Evolutionary conservation across 305 asterid genomes (phyloP).

Genomic region (Coffea humblotiana): DNA sequence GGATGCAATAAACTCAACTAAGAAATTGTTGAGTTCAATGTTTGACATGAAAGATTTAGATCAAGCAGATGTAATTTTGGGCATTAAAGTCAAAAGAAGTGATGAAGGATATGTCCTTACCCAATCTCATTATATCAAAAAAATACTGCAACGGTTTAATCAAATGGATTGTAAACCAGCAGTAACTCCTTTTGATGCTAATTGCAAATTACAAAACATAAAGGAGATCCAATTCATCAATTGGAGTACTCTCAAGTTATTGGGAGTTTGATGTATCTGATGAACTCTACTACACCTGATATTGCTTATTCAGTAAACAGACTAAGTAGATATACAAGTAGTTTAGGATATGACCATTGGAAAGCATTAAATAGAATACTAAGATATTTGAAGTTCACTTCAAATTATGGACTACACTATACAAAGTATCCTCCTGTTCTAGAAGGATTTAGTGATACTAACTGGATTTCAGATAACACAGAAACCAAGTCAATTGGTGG

Average conservation of each 20-base stretch:
- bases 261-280: not conserved
- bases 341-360: too few relatives aligned
- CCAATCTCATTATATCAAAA: conserved; percentile 3
- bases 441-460: not conserved
- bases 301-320: not conserved
- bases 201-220: not conserved
- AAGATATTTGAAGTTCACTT: not conserved
- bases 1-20: not conserved
- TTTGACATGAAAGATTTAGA: conserved; percentile 5
- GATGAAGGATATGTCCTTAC: not conserved
- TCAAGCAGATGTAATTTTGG: not conserved
- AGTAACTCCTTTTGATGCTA: not conserved
- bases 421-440: not conserved
- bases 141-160: not conserved
- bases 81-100: not conserved
- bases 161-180: not conserved
- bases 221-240: not conserved
- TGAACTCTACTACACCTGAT: not conserved
- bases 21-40: not conserved
- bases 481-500: not conserved
- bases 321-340: not conserved
- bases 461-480: not conserved
- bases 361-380: not conserved
- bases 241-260: not conserved
- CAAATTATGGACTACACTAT: not conserved